Evolutionary conservation across 208 protist genomes (phyloP), one percentile per base, ranked within the genome.

Genomic region (Leishmania martiniquensis): DNA sequence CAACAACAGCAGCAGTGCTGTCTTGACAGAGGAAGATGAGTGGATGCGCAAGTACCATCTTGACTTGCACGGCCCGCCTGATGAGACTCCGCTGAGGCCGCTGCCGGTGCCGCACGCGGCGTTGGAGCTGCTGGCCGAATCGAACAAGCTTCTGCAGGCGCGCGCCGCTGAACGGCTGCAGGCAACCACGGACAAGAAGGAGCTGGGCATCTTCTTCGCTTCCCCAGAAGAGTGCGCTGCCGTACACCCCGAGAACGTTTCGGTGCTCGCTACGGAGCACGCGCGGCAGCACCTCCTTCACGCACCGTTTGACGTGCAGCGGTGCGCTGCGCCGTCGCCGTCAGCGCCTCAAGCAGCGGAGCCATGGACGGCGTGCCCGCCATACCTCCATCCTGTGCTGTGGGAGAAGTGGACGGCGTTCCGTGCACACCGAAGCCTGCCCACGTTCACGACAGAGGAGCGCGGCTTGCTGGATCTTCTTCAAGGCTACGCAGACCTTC

Each of bases 371-470:
- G 62, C 12, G 73, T 72, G 70, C 49, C 92, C 92, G 1, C 34
- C 84, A 34, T 95, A 91, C 80, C 62, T 96, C 60, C 92, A 96
- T 77, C 77, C 83, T 25, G 75, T 83, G 39, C 73, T 96, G 77
- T 96, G 92, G 92, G 67, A 70, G n/a, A 91, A 89, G 77, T 96
- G 92, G 92, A 47, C 81, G 10, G 80, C 81, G 39, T 96, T 89
- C 75, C 88, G 92, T 39, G 65, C 20, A 62, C 25, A 37, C 39
- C 71, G 78, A 29, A 10, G 68, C 15, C 37, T 77, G 51, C 85
- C 85, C 5, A 54, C 66, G 60, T 85, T 97, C 76, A 95, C 89
- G 34, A 70, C 52, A 5, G 91, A 94, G 82, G 90, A 97, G 81
- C 86, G 89, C 32, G 91, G 93, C 17, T 52, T 95, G 60, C 73